Evolutionary conservation across 2,329 filamentous ascomycete species (phyloP).

Genomic region (Penicillium sp.): DNA sequence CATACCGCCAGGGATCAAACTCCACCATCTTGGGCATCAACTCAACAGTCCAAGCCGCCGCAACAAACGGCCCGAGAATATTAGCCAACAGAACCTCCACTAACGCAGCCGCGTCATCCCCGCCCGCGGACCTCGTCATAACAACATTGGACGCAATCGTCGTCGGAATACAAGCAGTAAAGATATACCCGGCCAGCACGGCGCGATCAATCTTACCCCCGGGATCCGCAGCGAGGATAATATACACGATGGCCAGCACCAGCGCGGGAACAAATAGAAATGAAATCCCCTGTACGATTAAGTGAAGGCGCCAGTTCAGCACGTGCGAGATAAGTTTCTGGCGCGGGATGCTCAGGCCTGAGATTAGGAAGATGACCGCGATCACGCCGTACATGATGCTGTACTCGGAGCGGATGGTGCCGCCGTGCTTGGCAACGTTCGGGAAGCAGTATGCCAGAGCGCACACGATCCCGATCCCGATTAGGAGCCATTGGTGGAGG

Average conservation of each 20-base stretch:
- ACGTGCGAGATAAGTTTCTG: constrained; percentile 60
- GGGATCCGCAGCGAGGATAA: constrained; percentile 46
- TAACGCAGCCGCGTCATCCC: constrained; percentile 63
- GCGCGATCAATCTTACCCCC: constrained; percentile 57
- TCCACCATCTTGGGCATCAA: constrained; percentile 46
- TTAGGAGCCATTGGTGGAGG: constrained; percentile 62
- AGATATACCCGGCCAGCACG: constrained; percentile 65
- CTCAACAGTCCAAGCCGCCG: constrained; percentile 60
- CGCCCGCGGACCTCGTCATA: constrained; percentile 67
- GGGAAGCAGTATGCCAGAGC: constrained; percentile 55
- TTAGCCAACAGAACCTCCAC: constrained; percentile 71
- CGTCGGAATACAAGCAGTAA: constrained; percentile 66
- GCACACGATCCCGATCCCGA: constrained; percentile 56
- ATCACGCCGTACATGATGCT: constrained; percentile 65
- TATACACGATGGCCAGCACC: constrained; percentile 55
- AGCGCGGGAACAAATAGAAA: constrained; percentile 65
- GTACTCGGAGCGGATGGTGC: constrained; percentile 38
- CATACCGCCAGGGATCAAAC: constrained; percentile 42
- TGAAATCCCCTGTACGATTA: constrained; percentile 64
- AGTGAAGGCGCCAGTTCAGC: constrained; percentile 65
- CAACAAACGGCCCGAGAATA: constrained; percentile 64
- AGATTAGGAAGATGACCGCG: constrained; percentile 67
- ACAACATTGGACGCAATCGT: constrained; percentile 72
- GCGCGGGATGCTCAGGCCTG: constrained; percentile 65
- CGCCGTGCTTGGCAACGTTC: constrained; percentile 47